Conservation (phyloP, 371 early-diverging fungal species). For the Syncephalastrum sp. region DNA sequence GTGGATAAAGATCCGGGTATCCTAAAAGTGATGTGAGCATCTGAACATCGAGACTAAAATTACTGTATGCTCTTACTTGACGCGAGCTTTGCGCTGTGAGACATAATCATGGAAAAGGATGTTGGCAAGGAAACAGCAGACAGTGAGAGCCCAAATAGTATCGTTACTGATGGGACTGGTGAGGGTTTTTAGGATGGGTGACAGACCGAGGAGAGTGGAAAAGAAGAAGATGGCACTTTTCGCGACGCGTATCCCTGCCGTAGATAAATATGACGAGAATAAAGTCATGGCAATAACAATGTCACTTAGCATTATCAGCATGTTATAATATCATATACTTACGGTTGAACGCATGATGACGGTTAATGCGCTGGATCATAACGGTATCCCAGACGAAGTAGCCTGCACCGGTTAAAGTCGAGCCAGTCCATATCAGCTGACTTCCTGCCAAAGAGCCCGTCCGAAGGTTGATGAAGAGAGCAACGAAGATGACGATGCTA, state of each 20-base stretch:
- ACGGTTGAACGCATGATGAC: slow-evolving; percentile 54
- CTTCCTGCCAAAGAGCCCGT: slow-evolving; percentile 52
- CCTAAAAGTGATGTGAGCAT: slow-evolving; percentile 29
- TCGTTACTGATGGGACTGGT: slow-evolving; percentile 90
- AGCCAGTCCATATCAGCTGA: slow-evolving; percentile 60
- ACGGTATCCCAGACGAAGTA: slow-evolving; percentile 70
- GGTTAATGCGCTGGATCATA: slow-evolving; percentile 34
- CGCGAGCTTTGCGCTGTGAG: slow-evolving; percentile 38
- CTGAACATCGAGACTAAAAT: background rate
- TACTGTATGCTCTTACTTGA: slow-evolving; percentile 40
- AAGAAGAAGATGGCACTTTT: slow-evolving; percentile 80
- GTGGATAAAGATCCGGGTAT: slow-evolving; percentile 93
- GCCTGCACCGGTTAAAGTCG: slow-evolving; percentile 56
- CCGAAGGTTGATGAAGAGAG: slow-evolving; percentile 80
- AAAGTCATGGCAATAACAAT: too few relatives aligned
- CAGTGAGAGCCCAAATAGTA: slow-evolving; percentile 92
- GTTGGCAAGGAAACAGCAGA: slow-evolving; percentile 80
- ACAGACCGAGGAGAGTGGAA: slow-evolving; percentile 78
- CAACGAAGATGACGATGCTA: slow-evolving; percentile 80
- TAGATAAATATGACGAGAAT: too few relatives aligned
- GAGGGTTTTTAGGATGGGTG: slow-evolving; percentile 90
- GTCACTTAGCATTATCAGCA: too few relatives aligned
- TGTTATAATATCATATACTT: slow-evolving; percentile 10
- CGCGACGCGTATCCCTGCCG: slow-evolving; percentile 54
- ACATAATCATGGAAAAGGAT: slow-evolving; percentile 90